Percentiles rank a stretch among this genome's conserved stretches.
phyloP scores from a whole-genome alignment of 805 yeast species.

The Barnettozyma vustinii region DNA sequence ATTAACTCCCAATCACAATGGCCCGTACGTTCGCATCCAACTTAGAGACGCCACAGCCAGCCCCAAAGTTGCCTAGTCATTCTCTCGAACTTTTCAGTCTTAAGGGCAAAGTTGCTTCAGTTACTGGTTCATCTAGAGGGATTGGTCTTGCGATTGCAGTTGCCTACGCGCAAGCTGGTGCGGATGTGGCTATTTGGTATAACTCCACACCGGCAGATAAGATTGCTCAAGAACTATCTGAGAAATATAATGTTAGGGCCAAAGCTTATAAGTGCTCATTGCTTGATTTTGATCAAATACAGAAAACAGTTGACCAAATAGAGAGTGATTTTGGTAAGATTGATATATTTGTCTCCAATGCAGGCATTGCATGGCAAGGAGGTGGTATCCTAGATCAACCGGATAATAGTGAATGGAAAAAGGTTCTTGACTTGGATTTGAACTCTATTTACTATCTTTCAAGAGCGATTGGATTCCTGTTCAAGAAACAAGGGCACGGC shows the following conservation, averaged over 20 bases:
- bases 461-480: slow-evolving; percentile 65
- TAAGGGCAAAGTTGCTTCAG: slow-evolving; percentile 79
- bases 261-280: slow-evolving; percentile 46
- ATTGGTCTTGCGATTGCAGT: slow-evolving; percentile 80
- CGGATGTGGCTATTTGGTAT: slow-evolving; percentile 57
- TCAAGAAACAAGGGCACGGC: slow-evolving; percentile 71
- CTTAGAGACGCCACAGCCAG: slow-evolving; percentile 38
- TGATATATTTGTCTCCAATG: slow-evolving; percentile 84
- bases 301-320: slow-evolving; percentile 31
- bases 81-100: slow-evolving; percentile 69
- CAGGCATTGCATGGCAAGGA: slow-evolving; percentile 79
- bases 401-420: slow-evolving; percentile 55
- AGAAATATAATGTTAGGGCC: slow-evolving; percentile 56
- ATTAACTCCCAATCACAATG: not conserved
- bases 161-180: slow-evolving; percentile 86
- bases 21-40: slow-evolving; percentile 21
- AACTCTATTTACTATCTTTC: slow-evolving; percentile 81
- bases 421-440: slow-evolving; percentile 68
- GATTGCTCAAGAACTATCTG: slow-evolving; percentile 47
- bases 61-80: slow-evolving; percentile 45
- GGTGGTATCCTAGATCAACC: slow-evolving; percentile 50
- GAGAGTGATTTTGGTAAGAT: slow-evolving; percentile 64
- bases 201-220: slow-evolving; percentile 26
- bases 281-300: slow-evolving; percentile 27
- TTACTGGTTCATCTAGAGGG: slow-evolving; percentile 82